phyloP scores from a whole-genome alignment of 352 stramenopile genomes.

The Globisporangium parvum region DNA sequence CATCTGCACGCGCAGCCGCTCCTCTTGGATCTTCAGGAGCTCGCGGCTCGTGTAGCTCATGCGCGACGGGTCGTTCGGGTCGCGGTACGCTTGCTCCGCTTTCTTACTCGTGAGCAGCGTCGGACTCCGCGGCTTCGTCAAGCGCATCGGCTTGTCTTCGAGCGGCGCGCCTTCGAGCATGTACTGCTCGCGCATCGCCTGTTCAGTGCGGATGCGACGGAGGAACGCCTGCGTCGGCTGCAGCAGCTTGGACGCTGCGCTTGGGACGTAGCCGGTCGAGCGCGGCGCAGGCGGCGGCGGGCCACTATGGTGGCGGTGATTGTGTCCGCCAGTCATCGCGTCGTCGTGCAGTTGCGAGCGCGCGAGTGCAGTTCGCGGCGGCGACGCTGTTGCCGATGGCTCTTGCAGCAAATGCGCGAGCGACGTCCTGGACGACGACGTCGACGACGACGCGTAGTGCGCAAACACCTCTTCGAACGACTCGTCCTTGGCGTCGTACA shows the following conservation, averaged over 20 bases:
- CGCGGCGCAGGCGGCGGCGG: slow-evolving; percentile 9
- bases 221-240: slow-evolving; percentile 68
- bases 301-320: too few species aligned
- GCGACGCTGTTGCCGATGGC: background rate
- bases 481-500: slow-evolving; percentile 36
- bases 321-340: too few species aligned
- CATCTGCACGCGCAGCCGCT: slow-evolving; percentile 54
- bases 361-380: too few species aligned
- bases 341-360: too few species aligned
- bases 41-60: slow-evolving; percentile 79
- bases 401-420: slow-evolving; percentile 30
- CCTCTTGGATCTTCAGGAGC: slow-evolving; percentile 70
- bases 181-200: slow-evolving; percentile 42
- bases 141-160: slow-evolving; percentile 38
- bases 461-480: slow-evolving; percentile 52
- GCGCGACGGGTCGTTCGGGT: slow-evolving; percentile 38
- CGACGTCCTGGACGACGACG: slow-evolving; percentile 36
- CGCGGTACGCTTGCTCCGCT: slow-evolving; percentile 16
- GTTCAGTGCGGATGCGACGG: slow-evolving; percentile 49
- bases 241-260: slow-evolving; percentile 42
- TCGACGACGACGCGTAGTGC: slow-evolving; percentile 48
- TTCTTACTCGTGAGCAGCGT: slow-evolving; percentile 40
- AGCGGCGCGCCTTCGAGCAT: slow-evolving; percentile 28
- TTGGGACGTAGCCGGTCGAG: background rate
- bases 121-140: slow-evolving; percentile 49